Base-by-base conservation (phyloP, 305 asterid species). In the Andrographis paniculata region DNA sequence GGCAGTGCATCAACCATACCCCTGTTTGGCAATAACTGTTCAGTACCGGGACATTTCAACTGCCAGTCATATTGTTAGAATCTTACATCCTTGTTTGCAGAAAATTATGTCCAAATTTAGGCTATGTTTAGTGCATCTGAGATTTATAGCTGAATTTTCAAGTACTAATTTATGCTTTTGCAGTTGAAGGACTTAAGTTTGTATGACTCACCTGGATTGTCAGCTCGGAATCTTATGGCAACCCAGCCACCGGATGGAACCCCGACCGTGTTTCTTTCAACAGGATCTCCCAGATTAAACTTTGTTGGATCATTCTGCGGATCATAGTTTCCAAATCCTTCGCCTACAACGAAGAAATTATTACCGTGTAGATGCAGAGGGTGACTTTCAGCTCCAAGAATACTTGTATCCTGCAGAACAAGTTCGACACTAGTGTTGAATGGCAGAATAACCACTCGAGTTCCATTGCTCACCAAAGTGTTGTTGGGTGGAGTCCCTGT, bases 1-100 rank as follows among this genome's bases (percentile, higher is more conserved):
- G 93, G 57, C 93, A 81, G 56, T 80, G 92, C 92, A 81, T 81
- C 20, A 81, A 64, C 93, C 93, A 81, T 39, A 77, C 87, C 43
- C 93, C 87, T 80, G 78, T 51, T 33, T 36, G 58, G 36, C 42
- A 48, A n/a, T n/a, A n/a, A n/a, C n/a, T n/a, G n/a, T 40, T 38
- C 48, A 33, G 38, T 60, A 47, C 22, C 20, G 44, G 19, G 18
- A 20, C n/a, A 19, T 47, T 7, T 49, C 17, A 20, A 51, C 53
- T 24, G 38, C 48, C 44, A 33, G 17, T 35, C 8, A 41, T 46
- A 10, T n/a, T 41, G n/a, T 41, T 9, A 9, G n/a, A 17, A 17
- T 41, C 23, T 14, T 41, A 7, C n/a, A 17, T 41, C 24, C n/a
- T 16, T 40, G 45, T 40, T 15, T 15, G 0, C 16, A 35, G 16